Evolutionary conservation across 208 protist species (phyloP).

Genomic region (Leishmania mexicana): DNA sequence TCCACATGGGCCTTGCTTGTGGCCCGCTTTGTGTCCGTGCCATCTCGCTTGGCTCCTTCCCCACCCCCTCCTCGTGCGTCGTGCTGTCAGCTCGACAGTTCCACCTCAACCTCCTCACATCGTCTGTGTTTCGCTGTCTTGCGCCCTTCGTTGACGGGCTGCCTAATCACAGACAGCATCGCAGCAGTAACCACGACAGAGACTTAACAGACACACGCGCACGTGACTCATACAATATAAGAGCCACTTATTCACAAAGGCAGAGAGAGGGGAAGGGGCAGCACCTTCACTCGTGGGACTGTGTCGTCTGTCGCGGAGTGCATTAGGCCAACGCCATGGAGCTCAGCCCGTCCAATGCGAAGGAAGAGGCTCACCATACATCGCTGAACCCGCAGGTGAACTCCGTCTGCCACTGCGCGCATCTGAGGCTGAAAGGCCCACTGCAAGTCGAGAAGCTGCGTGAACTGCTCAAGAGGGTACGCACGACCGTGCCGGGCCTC

Average conservation of each 20-base stretch:
- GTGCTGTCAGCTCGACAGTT: background rate
- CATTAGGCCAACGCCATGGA: conserved; percentile 8
- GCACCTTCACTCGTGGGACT: background rate
- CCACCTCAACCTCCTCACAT: background rate
- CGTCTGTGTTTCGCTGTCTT: background rate
- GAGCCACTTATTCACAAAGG: background rate
- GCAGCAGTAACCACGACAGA: background rate
- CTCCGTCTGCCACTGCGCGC: conserved; percentile 47
- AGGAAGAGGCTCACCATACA: conserved; percentile 4
- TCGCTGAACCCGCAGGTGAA: conserved; percentile 36
- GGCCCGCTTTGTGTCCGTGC: background rate
- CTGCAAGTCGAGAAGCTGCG: conserved; percentile 35
- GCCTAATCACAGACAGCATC: background rate
- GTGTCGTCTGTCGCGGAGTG: too few relatives aligned
- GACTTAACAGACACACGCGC: background rate
- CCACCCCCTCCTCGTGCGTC: background rate
- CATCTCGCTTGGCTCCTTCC: background rate
- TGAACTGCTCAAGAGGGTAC: conserved; percentile 32
- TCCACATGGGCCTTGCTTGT: background rate
- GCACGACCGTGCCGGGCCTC: conserved; percentile 41
- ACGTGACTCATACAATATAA: background rate
- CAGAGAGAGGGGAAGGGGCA: background rate
- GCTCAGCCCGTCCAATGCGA: conserved; percentile 1
- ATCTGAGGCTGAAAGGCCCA: conserved; percentile 38
- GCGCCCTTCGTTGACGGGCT: background rate